These are phyloP conservation scores for Plasmodium berghei DNA, from an alignment of 169 alveolate species.

Conservation along the genomic window DNA sequence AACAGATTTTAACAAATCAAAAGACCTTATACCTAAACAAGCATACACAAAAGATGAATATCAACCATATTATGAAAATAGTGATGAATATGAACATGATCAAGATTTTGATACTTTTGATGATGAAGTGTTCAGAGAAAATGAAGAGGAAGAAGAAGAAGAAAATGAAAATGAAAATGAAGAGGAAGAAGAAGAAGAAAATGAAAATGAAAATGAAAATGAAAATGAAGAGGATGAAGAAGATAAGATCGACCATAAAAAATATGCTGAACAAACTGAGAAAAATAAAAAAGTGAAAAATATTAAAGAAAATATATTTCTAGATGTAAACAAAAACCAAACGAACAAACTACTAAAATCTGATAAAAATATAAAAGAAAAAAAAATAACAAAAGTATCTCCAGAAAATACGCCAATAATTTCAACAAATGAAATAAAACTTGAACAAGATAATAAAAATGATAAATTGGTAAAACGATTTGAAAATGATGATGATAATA, in stretches of 20 bases:
- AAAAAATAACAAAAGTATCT: not conserved
- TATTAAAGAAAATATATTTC: not conserved
- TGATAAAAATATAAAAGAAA: constrained; percentile 1
- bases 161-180: constrained; percentile 7
- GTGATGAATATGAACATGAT: constrained; percentile 21
- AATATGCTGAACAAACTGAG: no score
- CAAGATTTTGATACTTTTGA: not conserved
- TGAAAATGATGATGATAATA: no score
- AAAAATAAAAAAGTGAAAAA: not conserved
- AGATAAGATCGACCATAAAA: no score
- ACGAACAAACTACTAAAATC: no score
- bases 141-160: constrained; percentile 9
- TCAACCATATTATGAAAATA: not conserved
- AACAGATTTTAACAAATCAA: no score
- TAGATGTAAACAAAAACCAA: no score
- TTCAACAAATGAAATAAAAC: not conserved
- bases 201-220: not conserved
- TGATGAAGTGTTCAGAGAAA: constrained; percentile 5
- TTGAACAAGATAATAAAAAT: not conserved
- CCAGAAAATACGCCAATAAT: not conserved
- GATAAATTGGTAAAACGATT: not conserved
- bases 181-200: not conserved
- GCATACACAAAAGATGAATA: not conserved
- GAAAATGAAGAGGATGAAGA: not conserved
- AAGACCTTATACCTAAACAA: no score